These are phyloP conservation scores for Kurtzmaniella natalensis DNA, from an alignment of 1,139 yeast species.

Conservation along the genomic window DNA sequence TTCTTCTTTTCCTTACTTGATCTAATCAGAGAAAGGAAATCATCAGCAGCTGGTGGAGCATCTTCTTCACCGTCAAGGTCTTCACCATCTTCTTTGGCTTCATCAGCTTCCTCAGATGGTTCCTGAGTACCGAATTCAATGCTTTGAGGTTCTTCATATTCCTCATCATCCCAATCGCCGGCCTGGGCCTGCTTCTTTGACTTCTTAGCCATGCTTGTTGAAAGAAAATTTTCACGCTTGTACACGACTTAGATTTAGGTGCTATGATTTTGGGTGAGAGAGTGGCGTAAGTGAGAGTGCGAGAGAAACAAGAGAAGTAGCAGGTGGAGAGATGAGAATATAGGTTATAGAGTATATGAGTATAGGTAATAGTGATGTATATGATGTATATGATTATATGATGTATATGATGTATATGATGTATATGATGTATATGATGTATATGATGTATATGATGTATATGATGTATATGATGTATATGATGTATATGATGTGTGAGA, in stretches of 20 bases:
- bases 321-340: too few species aligned
- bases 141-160: slow-evolving; percentile 70
- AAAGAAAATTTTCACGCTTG: slow-evolving; percentile 2
- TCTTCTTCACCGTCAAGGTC: slow-evolving; percentile 13
- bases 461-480: too few species aligned
- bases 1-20: slow-evolving; percentile 75
- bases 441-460: too few species aligned
- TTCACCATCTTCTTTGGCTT: slow-evolving; percentile 7
- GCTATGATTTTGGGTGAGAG: too few species aligned
- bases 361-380: too few species aligned
- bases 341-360: too few species aligned
- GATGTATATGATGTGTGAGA: too few species aligned
- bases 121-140: slow-evolving; percentile 24
- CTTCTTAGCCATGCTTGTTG: slow-evolving; percentile 41
- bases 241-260: slow-evolving; percentile 2
- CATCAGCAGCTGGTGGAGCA: slow-evolving; percentile 40
- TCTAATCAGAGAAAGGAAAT: slow-evolving; percentile 79
- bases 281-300: too few species aligned
- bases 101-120: slow-evolving; percentile 12
- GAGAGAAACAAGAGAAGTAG: too few species aligned
- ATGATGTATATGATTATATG: too few species aligned
- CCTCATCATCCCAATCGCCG: slow-evolving; percentile 40
- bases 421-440: too few species aligned
- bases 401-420: too few species aligned
- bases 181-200: slow-evolving; percentile 47